phyloP scores from a whole-genome alignment of 192 early-diverging fungal genomes.

The Obelidium mucronatum region DNA sequence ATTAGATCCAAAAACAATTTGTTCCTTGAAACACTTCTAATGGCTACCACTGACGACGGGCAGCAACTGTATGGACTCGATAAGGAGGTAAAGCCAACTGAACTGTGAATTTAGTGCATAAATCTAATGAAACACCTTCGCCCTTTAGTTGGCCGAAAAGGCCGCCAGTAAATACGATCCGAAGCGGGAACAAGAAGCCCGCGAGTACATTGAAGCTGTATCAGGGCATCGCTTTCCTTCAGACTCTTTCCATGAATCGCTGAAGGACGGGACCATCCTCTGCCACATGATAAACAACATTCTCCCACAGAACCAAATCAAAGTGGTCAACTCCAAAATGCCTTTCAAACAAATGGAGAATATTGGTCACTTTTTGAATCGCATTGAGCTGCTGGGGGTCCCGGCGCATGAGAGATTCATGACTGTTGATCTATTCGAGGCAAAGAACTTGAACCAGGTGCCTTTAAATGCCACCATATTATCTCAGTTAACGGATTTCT shows the following conservation, averaged over 20 bases:
- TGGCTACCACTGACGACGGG: neutral
- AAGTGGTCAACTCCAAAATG: conserved; percentile 33
- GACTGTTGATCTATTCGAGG: conserved; percentile 78
- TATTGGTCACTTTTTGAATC: conserved; percentile 44
- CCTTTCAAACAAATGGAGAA: conserved; percentile 49
- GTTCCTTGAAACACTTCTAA: neutral
- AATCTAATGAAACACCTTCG: neutral
- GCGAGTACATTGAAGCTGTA: conserved; percentile 64
- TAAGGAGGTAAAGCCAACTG: conserved; percentile 29
- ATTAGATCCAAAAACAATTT: too few species aligned
- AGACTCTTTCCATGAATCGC: conserved; percentile 60
- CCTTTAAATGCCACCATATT: too few species aligned
- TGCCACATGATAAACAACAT: conserved; percentile 52
- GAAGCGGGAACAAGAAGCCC: conserved; percentile 46
- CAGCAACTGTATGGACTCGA: conserved; percentile 40
- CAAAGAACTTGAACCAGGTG: conserved; percentile 71
- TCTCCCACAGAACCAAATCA: conserved; percentile 37
- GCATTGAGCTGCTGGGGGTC: conserved; percentile 52
- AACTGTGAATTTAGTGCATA: neutral
- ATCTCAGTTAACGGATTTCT: neutral
- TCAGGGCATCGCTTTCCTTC: conserved; percentile 54
- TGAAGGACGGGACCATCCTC: conserved; percentile 73
- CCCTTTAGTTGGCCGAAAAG: conserved; percentile 33
- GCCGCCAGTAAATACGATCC: conserved; percentile 44
- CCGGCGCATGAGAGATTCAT: conserved; percentile 74